Evolutionary conservation across 805 yeast species (phyloP).

Genomic region (Yarrowia sp.): DNA sequence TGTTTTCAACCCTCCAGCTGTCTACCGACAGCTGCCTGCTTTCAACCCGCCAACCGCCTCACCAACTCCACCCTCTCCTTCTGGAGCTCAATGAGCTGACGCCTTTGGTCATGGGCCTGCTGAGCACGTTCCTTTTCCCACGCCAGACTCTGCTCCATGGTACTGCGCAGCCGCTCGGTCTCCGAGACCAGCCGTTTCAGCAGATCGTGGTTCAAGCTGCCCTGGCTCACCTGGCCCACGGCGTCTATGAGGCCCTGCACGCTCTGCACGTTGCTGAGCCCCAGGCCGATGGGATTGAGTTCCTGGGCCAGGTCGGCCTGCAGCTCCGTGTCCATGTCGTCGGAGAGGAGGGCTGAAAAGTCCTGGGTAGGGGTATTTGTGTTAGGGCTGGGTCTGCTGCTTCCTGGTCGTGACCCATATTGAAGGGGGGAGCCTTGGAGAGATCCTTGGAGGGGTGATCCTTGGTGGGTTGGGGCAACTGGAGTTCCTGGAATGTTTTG

Average conservation of each 20-base stretch:
- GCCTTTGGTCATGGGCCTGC: conserved; percentile 25
- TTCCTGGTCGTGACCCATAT: not conserved
- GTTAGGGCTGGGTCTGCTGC: conserved; percentile 1
- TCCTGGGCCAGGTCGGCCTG: conserved; percentile 29
- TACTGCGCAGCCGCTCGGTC: not conserved
- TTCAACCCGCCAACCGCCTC: conserved; percentile 14
- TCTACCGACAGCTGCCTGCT: no score
- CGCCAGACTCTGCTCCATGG: conserved; percentile 26
- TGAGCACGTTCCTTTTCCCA: conserved; percentile 33
- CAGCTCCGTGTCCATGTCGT: conserved; percentile 14
- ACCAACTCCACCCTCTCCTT: conserved; percentile 19
- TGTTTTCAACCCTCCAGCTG: conserved; percentile 5
- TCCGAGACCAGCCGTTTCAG: conserved; percentile 17
- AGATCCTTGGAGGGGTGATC: not conserved
- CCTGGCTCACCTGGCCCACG: conserved; percentile 27
- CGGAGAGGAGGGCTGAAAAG: conserved; percentile 11
- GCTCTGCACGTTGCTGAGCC: conserved; percentile 4
- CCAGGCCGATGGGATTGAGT: conserved; percentile 20
- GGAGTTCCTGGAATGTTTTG: no score
- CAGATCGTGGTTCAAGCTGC: conserved; percentile 1
- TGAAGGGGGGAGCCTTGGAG: not conserved
- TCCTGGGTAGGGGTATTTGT: conserved; percentile 7
- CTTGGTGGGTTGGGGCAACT: no score
- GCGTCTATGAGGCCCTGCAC: conserved; percentile 21
- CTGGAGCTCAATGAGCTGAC: conserved; percentile 20